Percentiles rank a stretch among this genome's conserved stretches.
These are phyloP conservation scores for Colletotrichum brevisporum DNA, from an alignment of 2,329 filamentous ascomycete species.

Conservation along the genomic window DNA sequence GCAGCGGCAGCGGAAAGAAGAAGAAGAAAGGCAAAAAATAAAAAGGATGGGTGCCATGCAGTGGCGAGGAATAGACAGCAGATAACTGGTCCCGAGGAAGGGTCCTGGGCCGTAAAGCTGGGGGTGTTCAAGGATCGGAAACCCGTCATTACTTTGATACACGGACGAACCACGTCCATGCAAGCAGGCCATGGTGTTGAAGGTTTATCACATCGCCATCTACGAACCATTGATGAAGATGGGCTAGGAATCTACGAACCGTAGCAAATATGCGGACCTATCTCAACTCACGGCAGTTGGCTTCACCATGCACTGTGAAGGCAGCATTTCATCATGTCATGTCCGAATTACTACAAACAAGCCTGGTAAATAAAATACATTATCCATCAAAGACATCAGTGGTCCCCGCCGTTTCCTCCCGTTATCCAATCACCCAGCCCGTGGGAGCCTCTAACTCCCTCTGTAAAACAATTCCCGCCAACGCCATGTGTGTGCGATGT, in stretches of 20 bases:
- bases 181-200: no score
- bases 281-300: no score
- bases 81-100: not conserved
- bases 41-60: conserved; percentile 38
- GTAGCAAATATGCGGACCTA: no score
- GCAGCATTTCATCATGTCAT: not conserved
- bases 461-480: conserved; percentile 27
- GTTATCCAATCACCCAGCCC: conserved; percentile 36
- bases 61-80: not conserved
- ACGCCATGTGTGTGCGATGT: conserved; percentile 35
- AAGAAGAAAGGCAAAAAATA: conserved; percentile 82
- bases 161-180: no score
- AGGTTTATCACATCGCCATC: no score
- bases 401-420: conserved; percentile 31
- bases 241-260: not conserved
- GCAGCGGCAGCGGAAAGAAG: conserved; percentile 68
- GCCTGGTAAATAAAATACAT: conserved; percentile 29
- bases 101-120: not conserved
- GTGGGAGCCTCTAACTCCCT: conserved; percentile 34
- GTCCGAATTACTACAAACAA: conserved; percentile 31
- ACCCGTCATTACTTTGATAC: no score
- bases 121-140: no score
- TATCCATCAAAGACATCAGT: conserved; percentile 40
- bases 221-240: no score
- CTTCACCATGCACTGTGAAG: no score